Evolutionary conservation across 225 moss, liverwort and hornwort species (phyloP), one percentile per base, ranked within the genome.

Genomic region (Neckera pumila): DNA sequence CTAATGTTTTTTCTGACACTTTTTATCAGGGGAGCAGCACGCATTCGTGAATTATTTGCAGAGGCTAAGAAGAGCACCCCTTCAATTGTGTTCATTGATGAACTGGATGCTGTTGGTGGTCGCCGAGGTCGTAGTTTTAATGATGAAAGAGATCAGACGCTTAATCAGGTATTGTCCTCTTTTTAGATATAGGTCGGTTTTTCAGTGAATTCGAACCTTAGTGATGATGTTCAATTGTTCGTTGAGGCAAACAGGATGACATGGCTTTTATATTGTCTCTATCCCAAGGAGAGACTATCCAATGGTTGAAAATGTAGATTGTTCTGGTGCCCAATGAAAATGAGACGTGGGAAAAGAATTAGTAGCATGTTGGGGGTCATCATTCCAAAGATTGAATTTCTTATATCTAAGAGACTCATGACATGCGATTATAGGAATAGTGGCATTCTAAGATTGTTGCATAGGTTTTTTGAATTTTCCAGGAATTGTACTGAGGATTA

Each of bases 141-240:
- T n/a, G 97, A 98, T 87, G 97, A 97, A 89, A 93, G 98, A 89
- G 97, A 98, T 89, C 97, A 97, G 91, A 98, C 98, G 23, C 90
- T 98, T 79, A 98, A 97, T 90, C 98, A 95, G 91, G 93, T 94
- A 87, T 81, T 51, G 51, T 80, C 62, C 77, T 63, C 47, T 72
- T 60, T 66, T 79, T 31, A 43, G 43, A 67, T 86, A 60, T 59
- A 14, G 76, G 27, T 63, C 54, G 53, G 34, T 53, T 83, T 36
- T 56, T 56, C 77, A 75, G 67, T 43, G 43, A 65, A 45, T 63
- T 40, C n/a, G 56, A 45, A 57, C 36, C 42, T 67, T 69, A 20
- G 53, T 34, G 60, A 81, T 85, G 27, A 84, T 64, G 53, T 51
- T 63, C 77, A 53, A 53, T 78, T 60, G 28, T n/a, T n/a, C n/a